phyloP scores from a whole-genome alignment of 1,284 basidiomycete genomes.

The Ceratobasidium sp. region DNA sequence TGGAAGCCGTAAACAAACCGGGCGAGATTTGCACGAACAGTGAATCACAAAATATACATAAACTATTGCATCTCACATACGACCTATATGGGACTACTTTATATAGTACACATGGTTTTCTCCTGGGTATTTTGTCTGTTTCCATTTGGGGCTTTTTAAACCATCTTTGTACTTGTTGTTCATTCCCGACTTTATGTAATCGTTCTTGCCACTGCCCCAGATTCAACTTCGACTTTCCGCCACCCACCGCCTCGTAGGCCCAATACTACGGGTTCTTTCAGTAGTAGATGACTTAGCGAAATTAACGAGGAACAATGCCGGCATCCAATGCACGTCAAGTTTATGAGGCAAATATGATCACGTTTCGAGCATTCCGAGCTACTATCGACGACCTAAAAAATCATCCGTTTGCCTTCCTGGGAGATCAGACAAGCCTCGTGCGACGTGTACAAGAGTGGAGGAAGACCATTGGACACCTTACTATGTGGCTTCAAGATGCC shows the following conservation, averaged over 20 bases:
- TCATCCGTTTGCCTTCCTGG: neutral
- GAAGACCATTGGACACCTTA: constrained; percentile 20
- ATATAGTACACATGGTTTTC: no score
- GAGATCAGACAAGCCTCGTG: constrained; percentile 24
- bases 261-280: neutral
- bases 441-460: constrained; percentile 35
- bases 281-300: neutral
- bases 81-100: neutral
- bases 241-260: neutral
- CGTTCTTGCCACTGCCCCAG: neutral
- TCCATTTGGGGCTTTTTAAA: neutral
- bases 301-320: neutral
- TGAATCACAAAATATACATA: no score
- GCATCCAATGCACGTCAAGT: constrained; percentile 5
- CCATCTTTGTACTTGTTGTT: neutral
- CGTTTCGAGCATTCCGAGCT: constrained; percentile 15
- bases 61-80: neutral
- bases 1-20: neutral
- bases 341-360: constrained; percentile 23
- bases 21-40: neutral
- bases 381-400: constrained; percentile 28
- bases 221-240: neutral
- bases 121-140: neutral
- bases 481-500: constrained; percentile 26
- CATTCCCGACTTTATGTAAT: neutral